Conservation (phyloP, 2,329 filamentous ascomycete species). For the Berkeleyomyces basicola region DNA sequence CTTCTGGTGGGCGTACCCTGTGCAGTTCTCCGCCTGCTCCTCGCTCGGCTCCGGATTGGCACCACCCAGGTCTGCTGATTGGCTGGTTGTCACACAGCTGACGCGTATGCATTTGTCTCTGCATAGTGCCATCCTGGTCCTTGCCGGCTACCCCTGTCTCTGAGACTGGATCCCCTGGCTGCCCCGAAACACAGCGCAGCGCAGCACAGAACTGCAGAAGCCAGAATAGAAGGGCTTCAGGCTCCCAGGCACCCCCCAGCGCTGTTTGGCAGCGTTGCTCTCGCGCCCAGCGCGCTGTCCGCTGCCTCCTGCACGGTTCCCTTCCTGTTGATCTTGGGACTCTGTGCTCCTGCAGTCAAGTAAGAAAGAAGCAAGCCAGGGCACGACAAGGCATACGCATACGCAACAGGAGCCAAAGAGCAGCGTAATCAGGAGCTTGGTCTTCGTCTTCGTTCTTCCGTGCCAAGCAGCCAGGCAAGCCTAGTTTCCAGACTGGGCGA, state of each 20-base stretch:
- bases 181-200: conserved; percentile 8
- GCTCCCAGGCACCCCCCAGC: no score
- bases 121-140: conserved; percentile 1
- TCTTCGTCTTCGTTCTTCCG: background rate
- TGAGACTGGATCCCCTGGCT: background rate
- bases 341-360: background rate
- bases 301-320: background rate
- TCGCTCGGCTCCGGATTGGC: background rate
- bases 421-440: conserved; percentile 4
- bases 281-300: no score
- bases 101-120: conserved; percentile 18
- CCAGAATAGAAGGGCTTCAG: no score
- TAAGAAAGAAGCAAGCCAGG: background rate
- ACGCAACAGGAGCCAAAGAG: background rate
- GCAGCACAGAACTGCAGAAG: background rate
- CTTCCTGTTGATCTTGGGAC: background rate
- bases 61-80: conserved; percentile 15
- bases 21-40: background rate
- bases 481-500: background rate
- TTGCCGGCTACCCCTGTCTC: background rate
- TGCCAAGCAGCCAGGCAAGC: background rate
- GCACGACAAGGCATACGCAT: background rate
- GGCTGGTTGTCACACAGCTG: conserved; percentile 18
- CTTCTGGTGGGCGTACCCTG: no score
- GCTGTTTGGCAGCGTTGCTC: no score